Percentiles rank a stretch among this genome's conserved stretches.
These are phyloP conservation scores for Neonectria neomacrospora DNA, from an alignment of 2,329 filamentous ascomycete species.

Conservation along the genomic window DNA sequence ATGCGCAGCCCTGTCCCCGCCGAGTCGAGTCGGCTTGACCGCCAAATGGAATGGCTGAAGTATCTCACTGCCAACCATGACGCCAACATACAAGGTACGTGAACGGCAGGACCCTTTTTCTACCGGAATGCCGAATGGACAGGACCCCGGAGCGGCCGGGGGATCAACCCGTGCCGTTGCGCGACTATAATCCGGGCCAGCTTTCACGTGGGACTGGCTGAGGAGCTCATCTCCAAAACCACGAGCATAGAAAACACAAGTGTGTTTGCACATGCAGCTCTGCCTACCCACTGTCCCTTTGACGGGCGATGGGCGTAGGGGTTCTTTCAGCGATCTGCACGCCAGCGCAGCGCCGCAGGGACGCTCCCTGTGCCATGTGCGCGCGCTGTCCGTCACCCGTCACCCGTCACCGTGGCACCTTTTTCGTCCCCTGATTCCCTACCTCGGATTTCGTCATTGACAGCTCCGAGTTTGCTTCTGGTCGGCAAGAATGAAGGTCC, in stretches of 20 bases:
- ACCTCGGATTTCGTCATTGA: neutral
- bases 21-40: conserved; percentile 14
- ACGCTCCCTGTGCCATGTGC: conserved; percentile 24
- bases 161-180: neutral
- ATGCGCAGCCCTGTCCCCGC: conserved; percentile 27
- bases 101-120: conserved; percentile 17
- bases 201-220: conserved; percentile 16
- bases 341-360: conserved; percentile 29
- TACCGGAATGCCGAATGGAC: neutral
- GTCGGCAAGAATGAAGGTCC: neutral
- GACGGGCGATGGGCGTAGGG: neutral
- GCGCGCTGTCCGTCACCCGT: neutral
- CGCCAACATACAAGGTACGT: conserved; percentile 21
- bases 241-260: neutral
- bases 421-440: neutral
- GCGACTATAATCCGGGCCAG: neutral
- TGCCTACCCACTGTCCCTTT: neutral
- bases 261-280: neutral
- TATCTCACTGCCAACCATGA: neutral
- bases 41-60: conserved; percentile 15
- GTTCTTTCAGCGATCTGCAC: conserved; percentile 14
- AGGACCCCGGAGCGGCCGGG: neutral
- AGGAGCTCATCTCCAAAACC: neutral
- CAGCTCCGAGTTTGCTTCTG: neutral
- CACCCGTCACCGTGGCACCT: neutral